Evolutionary conservation across 257 asterid species (phyloP).

Genomic region (Oldenlandia corymbosa): DNA sequence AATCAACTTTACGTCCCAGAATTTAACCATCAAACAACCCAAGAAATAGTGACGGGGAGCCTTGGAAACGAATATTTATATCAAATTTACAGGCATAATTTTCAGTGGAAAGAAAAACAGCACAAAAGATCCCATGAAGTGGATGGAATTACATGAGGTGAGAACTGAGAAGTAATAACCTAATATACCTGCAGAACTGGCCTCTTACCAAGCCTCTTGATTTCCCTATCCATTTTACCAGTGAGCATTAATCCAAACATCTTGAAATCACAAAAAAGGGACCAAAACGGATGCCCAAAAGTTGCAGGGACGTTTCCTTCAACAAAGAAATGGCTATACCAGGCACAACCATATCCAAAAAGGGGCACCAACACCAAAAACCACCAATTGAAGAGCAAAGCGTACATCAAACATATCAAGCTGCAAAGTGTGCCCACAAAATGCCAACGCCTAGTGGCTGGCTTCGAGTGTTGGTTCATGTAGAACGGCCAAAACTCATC

Average conservation of each 20-base stretch:
- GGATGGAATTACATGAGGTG: neutral
- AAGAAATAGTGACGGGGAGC: too few relatives aligned
- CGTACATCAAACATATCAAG: constrained; percentile 56
- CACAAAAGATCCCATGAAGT: neutral
- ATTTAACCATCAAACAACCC: too few relatives aligned
- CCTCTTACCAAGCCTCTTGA: constrained; percentile 98
- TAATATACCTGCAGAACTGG: constrained; percentile 73
- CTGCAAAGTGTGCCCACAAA: constrained; percentile 85
- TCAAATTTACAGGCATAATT: neutral
- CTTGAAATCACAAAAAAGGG: constrained; percentile 81
- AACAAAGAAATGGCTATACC: constrained; percentile 96
- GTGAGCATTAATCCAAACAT: constrained; percentile 97
- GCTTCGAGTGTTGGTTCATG: constrained; percentile 81
- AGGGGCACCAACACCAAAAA: constrained; percentile 58
- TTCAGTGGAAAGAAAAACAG: neutral
- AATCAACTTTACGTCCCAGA: too few relatives aligned
- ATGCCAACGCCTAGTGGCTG: constrained; percentile 93
- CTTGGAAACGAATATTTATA: neutral
- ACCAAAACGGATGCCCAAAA: constrained; percentile 95
- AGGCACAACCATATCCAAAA: constrained; percentile 80
- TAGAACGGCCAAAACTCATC: constrained; percentile 95
- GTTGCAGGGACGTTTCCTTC: constrained; percentile 91
- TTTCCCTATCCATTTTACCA: constrained; percentile 90
- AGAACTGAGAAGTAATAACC: neutral
- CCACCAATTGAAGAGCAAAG: constrained; percentile 78